These are phyloP conservation scores for Xylariaceae sp. DNA, from an alignment of 2,329 filamentous ascomycete species.

Conservation along the genomic window DNA sequence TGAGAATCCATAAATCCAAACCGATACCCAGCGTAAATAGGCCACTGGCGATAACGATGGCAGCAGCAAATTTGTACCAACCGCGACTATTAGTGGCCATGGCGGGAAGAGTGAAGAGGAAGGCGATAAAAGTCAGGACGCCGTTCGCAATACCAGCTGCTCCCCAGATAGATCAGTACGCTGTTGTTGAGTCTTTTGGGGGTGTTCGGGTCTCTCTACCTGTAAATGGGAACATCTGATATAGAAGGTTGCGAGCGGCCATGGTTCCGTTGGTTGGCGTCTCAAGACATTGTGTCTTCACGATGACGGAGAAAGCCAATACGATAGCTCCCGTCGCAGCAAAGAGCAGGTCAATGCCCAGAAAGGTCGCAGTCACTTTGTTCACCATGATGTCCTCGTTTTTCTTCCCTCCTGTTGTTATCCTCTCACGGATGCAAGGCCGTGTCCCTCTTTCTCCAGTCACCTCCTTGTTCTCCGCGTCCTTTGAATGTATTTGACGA, in stretches of 20 bases:
- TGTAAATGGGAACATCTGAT: slow-evolving; percentile 50
- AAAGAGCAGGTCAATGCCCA: slow-evolving; percentile 48
- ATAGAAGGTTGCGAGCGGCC: slow-evolving; percentile 49
- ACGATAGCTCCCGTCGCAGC: slow-evolving; percentile 50
- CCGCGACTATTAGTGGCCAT: slow-evolving; percentile 62
- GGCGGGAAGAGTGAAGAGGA: slow-evolving; percentile 66
- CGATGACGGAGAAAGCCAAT: slow-evolving; percentile 53
- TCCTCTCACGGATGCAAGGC: no score
- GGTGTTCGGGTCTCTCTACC: slow-evolving; percentile 28
- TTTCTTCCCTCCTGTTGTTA: slow-evolving; percentile 14
- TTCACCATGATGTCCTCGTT: slow-evolving; percentile 44
- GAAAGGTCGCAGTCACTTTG: slow-evolving; percentile 49
- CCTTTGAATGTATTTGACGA: slow-evolving; percentile 24
- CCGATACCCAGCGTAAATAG: slow-evolving; percentile 64
- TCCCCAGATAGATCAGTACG: background rate
- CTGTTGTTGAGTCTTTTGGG: background rate
- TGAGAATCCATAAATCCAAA: slow-evolving; percentile 68
- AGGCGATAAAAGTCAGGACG: slow-evolving; percentile 66
- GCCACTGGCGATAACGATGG: slow-evolving; percentile 57
- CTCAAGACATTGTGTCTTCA: slow-evolving; percentile 43
- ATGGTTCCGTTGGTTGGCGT: slow-evolving; percentile 42
- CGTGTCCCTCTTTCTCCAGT: slow-evolving; percentile 1
- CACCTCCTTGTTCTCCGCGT: slow-evolving; percentile 3
- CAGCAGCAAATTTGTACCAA: slow-evolving; percentile 68
- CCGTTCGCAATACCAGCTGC: slow-evolving; percentile 69